phyloP scores from a whole-genome alignment of 2,329 filamentous ascomycete genomes.

The Trichoderma harzianum region DNA sequence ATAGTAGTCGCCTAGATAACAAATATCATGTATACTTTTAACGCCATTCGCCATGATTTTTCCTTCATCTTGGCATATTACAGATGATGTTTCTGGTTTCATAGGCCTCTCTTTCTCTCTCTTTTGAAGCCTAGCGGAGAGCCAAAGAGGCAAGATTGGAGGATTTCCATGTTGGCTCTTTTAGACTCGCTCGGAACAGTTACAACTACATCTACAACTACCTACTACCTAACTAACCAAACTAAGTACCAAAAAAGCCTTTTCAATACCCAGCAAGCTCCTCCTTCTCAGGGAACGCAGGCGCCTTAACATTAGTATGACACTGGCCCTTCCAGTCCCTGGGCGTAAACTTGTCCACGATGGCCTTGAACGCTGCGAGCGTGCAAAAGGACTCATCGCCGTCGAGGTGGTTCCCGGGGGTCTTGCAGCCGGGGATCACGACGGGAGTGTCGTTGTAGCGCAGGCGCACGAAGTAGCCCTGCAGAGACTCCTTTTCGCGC shows the following conservation, averaged over 20 bases:
- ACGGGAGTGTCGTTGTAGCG: constrained; percentile 87
- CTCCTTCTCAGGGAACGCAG: constrained; percentile 45
- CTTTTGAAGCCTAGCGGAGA: neutral
- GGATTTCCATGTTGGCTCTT: neutral
- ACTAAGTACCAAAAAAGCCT: neutral
- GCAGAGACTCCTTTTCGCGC: constrained; percentile 56
- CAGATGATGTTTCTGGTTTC: neutral
- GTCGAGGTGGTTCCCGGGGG: constrained; percentile 74
- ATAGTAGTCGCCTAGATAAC: neutral
- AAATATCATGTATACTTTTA: neutral
- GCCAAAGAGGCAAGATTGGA: neutral
- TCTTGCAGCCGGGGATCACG: constrained; percentile 75
- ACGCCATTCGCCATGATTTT: neutral
- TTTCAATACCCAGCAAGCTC: constrained; percentile 51
- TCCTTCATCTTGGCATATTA: neutral
- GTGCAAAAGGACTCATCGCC: constrained; percentile 91
- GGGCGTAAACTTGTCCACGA: constrained; percentile 88
- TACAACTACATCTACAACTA: too few relatives aligned
- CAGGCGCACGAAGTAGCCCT: constrained; percentile 82
- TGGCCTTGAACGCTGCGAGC: constrained; percentile 83
- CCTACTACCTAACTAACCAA: neutral
- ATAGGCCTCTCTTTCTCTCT: neutral
- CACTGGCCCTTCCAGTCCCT: constrained; percentile 66
- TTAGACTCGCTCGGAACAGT: neutral
- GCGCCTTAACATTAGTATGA: constrained; percentile 40